These are phyloP conservation scores for Ulota crispa DNA, from an alignment of 225 moss, liverwort and hornwort species.

Conservation along the genomic window DNA sequence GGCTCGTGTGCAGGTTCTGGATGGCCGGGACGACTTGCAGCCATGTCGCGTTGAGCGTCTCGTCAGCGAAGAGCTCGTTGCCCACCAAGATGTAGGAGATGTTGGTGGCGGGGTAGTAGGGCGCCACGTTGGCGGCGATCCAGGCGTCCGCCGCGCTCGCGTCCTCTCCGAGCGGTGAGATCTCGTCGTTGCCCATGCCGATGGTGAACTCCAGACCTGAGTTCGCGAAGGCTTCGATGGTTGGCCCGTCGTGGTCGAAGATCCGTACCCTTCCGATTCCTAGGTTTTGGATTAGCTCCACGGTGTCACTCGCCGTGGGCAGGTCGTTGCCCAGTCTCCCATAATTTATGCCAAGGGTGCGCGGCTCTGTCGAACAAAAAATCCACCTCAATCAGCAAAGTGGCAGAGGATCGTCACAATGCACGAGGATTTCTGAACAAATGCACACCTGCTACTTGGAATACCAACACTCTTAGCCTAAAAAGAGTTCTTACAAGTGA, in stretches of 20 bases:
- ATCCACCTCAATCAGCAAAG: not conserved
- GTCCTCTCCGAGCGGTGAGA: conserved; percentile 7
- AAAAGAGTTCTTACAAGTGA: not conserved
- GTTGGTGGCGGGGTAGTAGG: conserved; percentile 54
- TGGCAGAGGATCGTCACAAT: no score
- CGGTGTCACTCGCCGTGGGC: conserved; percentile 28
- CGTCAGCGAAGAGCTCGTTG: conserved; percentile 48
- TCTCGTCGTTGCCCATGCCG: conserved; percentile 47
- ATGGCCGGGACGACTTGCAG: conserved; percentile 54
- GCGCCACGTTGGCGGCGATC: conserved; percentile 45
- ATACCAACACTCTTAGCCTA: no score
- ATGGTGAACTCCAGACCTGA: conserved; percentile 48
- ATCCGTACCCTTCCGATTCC: conserved; percentile 51
- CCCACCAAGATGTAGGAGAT: conserved; percentile 52
- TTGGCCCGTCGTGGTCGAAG: conserved; percentile 53
- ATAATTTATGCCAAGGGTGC: conserved; percentile 48
- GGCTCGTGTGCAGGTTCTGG: conserved; percentile 42
- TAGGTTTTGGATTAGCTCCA: conserved; percentile 29
- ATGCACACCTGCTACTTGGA: not conserved
- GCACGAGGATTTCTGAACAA: not conserved
- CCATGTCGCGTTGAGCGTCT: conserved; percentile 34
- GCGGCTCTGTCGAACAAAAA: conserved; percentile 30
- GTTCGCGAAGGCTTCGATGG: conserved; percentile 46
- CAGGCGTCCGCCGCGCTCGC: conserved; percentile 38
- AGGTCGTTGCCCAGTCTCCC: conserved; percentile 45